phyloP scores from a whole-genome alignment of 2,329 filamentous ascomycete species.

The Calonectria honghensis region DNA sequence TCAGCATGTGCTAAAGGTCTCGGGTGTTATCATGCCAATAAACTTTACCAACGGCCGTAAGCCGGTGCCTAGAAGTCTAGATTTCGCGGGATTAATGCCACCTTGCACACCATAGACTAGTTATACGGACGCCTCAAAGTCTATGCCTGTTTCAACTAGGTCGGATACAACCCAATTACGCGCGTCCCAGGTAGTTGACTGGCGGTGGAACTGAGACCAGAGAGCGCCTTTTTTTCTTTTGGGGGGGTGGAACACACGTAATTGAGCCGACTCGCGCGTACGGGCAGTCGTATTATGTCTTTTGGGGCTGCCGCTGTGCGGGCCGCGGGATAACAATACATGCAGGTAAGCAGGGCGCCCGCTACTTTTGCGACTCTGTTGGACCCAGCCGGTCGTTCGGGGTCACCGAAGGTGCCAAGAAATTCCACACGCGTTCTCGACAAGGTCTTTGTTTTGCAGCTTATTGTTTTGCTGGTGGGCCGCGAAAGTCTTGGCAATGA shows the following conservation, averaged over 20 bases:
- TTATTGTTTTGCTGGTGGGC: neutral
- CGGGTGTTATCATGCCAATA: neutral
- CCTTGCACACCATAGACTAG: neutral
- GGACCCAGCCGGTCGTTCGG: neutral
- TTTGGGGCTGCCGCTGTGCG: neutral
- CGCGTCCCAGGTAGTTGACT: neutral
- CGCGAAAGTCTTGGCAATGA: neutral
- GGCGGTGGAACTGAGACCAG: neutral
- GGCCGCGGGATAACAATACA: neutral
- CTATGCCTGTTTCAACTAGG: neutral
- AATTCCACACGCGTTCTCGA: neutral
- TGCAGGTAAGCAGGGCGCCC: neutral
- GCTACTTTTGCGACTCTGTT: neutral
- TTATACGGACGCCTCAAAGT: neutral
- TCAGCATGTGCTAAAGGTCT: neutral
- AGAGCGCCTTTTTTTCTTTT: neutral
- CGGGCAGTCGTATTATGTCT: neutral
- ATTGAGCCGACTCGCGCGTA: neutral
- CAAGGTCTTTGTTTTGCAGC: constrained; percentile 10
- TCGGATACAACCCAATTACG: neutral
- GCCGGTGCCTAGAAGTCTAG: neutral
- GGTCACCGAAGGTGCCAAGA: constrained; percentile 10
- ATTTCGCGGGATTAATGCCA: neutral
- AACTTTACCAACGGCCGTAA: constrained; percentile 7
- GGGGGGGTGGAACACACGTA: neutral